Base-by-base conservation (phyloP, 345 rosid species). In the Camelina sativa region DNA sequence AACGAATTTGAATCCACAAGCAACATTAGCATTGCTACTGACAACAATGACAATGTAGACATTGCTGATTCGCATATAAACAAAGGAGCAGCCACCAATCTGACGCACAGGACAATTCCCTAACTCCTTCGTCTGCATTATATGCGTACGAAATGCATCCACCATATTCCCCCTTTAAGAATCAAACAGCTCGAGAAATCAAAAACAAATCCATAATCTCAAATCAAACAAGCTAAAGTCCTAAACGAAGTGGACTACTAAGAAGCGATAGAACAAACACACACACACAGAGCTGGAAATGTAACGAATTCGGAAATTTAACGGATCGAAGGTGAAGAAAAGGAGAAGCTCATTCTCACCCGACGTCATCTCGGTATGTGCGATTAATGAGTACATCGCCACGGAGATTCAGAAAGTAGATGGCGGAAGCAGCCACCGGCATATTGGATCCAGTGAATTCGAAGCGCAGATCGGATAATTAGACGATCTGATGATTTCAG, bases 401-500 rank as follows among this genome's bases (percentile, higher is more conserved):
- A 35, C 98, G 96, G 80, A 96, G 96, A 82, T 96, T 96, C 47
- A 96, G 81, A 85, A 96, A 96, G 86, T 92, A 96, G 85, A 92
- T 80, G 67, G 98, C 98, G 32, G 98, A 96, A 82, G 99, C 98
- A 82, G 98, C 89, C 87, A 92, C 97, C 84, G 98, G 99, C 99
- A 96, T 96, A 83, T 82, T 82, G 82, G 85, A 84, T 85, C 85
- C 75, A 10, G 76, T 64, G 15, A 68, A 78, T 63, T 80, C 56
- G 47, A 46, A 13, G 4, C 65, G 47, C 58, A 59, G 41, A 61
- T 65, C 65, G 69, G 8, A 5, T 35, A 32, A 25, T 40, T 28
- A 47, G 50, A 54, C 11, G 57, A 51, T 52, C 50, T 69, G 53
- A 4, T 4, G 12, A 17, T 48, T 2, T 3, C 16, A 17, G 25